Conservation (phyloP, 257 asterid genomes). For the Solanum tacnaense region DNA sequence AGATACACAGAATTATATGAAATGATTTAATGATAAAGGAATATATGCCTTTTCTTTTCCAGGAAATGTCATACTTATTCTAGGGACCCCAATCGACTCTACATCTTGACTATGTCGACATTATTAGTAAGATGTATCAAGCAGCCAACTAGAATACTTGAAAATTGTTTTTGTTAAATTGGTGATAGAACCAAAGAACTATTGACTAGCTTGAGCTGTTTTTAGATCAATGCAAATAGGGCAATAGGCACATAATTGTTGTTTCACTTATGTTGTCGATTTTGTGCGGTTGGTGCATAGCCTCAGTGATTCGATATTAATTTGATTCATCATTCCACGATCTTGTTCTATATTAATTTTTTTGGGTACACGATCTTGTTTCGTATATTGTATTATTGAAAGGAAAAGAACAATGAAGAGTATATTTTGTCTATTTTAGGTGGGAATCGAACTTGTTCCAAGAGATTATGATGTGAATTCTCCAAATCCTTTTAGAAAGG, state of each 20-base stretch:
- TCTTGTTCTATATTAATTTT: neutral
- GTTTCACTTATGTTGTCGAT: neutral
- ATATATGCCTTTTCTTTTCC: neutral
- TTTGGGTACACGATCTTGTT: neutral
- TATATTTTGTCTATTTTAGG: constrained; percentile 31
- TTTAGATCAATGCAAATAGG: neutral
- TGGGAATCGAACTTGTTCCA: constrained; percentile 83
- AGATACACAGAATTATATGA: neutral
- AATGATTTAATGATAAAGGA: neutral
- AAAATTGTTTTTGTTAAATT: neutral
- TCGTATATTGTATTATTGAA: neutral
- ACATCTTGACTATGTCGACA: neutral
- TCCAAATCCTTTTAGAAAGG: constrained; percentile 62
- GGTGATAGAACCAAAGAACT: neutral
- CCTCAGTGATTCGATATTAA: neutral
- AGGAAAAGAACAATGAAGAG: neutral
- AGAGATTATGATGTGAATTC: constrained; percentile 83
- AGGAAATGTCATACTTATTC: neutral
- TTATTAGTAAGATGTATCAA: neutral
- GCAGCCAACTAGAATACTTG: neutral
- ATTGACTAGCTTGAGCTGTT: neutral
- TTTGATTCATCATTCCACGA: neutral
- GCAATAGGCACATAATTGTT: neutral
- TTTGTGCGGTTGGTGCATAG: neutral
- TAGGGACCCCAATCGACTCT: neutral